Conservation (phyloP, 148 eudicot species). For the Bassia scoparia region DNA sequence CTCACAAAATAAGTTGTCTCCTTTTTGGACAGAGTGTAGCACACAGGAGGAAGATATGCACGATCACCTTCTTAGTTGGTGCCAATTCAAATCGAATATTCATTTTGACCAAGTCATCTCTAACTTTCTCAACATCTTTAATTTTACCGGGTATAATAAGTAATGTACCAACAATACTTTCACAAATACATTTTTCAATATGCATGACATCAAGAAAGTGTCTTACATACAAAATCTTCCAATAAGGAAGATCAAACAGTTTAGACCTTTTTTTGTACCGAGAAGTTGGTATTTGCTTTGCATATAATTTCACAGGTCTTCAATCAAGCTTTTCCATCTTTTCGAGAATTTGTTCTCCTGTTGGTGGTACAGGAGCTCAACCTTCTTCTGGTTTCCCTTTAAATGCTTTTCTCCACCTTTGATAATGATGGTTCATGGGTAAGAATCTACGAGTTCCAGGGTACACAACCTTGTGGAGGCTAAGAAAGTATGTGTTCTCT, state of each 20-base stretch:
- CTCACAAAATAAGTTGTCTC: conserved; percentile 14
- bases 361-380: not conserved
- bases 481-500: not conserved
- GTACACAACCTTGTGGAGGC: not conserved
- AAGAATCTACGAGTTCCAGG: not conserved
- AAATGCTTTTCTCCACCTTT: not conserved
- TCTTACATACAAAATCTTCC: not conserved
- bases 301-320: not conserved
- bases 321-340: not conserved
- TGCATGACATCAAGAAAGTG: conserved; percentile 18
- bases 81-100: conserved; percentile 13
- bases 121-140: not conserved
- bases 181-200: not conserved
- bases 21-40: conserved; percentile 9
- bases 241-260: not conserved
- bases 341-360: conserved; percentile 2
- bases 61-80: not conserved
- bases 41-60: conserved; percentile 1
- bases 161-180: not conserved
- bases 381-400: not conserved
- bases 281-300: not conserved
- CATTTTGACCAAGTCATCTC: conserved; percentile 21
- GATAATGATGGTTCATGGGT: not conserved
- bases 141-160: conserved; percentile 4
- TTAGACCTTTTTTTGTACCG: not conserved